phyloP scores from a whole-genome alignment of 495 filamentous ascomycete species.

The Aspergillus nidulans region DNA sequence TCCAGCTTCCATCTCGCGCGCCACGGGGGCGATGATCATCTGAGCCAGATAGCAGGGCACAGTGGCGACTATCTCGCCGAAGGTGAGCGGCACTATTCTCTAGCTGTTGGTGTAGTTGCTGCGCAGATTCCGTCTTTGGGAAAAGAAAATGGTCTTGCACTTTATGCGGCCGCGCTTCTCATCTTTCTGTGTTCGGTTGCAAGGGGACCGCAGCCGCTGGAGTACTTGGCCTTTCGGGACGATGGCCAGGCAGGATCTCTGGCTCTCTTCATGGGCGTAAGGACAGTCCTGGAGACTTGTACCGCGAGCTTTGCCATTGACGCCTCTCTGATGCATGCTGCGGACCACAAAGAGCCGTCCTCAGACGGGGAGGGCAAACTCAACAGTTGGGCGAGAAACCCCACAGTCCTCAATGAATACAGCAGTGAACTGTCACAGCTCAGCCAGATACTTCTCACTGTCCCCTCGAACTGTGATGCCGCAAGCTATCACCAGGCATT shows the following conservation, averaged over 20 bases:
- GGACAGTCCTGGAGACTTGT: background rate
- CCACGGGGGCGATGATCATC: background rate
- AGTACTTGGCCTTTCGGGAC: background rate
- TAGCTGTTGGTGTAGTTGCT: background rate
- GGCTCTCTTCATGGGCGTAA: background rate
- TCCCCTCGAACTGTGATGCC: background rate
- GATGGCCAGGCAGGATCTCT: background rate
- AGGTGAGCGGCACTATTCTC: background rate
- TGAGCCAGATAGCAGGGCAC: background rate
- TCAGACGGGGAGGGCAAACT: background rate
- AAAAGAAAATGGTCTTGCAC: background rate
- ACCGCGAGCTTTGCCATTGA: background rate
- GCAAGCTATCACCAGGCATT: background rate
- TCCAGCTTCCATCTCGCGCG: background rate
- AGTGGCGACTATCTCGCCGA: background rate
- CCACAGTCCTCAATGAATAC: background rate
- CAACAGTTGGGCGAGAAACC: background rate
- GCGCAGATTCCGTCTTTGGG: background rate
- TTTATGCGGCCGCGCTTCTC: background rate
- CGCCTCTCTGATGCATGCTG: background rate
- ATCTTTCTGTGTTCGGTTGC: background rate
- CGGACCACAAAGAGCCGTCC: background rate
- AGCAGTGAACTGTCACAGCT: background rate
- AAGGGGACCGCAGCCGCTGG: background rate
- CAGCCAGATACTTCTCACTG: background rate